These are phyloP conservation scores for Brassica carinata DNA, from an alignment of 345 rosid genomes.

Conservation along the genomic window DNA sequence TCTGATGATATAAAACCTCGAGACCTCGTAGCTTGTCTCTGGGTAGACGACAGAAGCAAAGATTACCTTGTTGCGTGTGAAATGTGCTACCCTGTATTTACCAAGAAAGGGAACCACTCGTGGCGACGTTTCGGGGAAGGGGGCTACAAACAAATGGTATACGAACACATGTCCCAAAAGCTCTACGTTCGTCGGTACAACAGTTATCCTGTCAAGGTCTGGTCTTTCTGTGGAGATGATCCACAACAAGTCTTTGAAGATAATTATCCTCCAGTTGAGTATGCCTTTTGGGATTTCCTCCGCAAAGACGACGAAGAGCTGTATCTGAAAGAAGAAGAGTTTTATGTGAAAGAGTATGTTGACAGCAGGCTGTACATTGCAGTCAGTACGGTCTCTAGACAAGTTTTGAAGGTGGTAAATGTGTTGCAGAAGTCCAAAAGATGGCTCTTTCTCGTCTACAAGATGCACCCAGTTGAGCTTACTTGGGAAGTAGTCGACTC, in stretches of 20 bases:
- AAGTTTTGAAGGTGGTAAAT: background rate
- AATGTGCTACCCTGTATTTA: background rate
- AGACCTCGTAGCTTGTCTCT: background rate
- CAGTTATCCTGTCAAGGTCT: background rate
- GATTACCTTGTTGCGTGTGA: background rate
- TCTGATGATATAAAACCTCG: background rate
- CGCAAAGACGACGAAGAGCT: background rate
- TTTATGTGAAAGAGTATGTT: conserved; percentile 1
- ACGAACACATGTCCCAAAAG: background rate
- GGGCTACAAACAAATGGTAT: background rate
- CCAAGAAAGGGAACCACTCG: background rate
- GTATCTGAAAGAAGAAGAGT: background rate
- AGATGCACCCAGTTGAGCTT: background rate
- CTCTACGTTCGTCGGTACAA: background rate
- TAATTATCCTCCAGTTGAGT: background rate
- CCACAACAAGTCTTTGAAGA: background rate
- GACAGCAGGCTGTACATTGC: conserved; percentile 1
- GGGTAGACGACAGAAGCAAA: background rate
- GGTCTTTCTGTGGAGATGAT: conserved; percentile 5
- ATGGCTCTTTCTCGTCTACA: conserved; percentile 7
- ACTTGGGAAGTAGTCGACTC: conserved; percentile 15
- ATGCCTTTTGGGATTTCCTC: background rate
- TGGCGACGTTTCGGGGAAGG: background rate
- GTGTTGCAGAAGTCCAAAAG: background rate
- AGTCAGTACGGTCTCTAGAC: background rate